Evolutionary conservation across 495 filamentous ascomycete species (phyloP), one percentile per base, ranked within the genome.

Genomic region (Penicillium argentinense): DNA sequence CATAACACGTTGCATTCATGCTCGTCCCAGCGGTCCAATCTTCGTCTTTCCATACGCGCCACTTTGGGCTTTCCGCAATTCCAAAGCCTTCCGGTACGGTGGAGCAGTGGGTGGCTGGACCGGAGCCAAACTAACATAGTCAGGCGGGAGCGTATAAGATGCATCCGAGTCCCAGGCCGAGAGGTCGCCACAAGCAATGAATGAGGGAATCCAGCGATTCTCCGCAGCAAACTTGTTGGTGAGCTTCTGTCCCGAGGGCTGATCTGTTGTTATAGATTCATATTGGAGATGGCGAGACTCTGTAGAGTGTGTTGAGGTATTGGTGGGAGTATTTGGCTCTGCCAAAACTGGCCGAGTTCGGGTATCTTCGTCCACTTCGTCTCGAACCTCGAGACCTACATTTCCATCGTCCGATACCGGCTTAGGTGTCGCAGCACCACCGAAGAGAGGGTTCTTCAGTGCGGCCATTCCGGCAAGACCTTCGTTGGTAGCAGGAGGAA

Each of bases 61-160:
- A 11, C 89, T 88, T 40, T 79, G 76, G 44, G 80, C 75, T 64
- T 84, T 84, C 55, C 89, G 79, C 70, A 95, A 68, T 63, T 98
- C 93, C 47, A 98, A 72, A 3, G 95, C 93, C 12, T 82, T 79
- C 63, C 91, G 91, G 51, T 98, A 98, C 0, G 93, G 95, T 2
- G 93, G 93, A 6, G 95, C 95, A 8, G 91, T 97, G 5, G 93
- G 93, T 5, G 91, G 92, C 51, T 97, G 93, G n/a, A 98, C 79
- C 0, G 93, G 93, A 62, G 96, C 91, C 24, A 97, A 80, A 42
- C 82, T 89, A 29, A 88, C 78, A 55, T 90, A 78, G 41, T 82
- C 80, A 33, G 82, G 77, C 1, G 93, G 91, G 8, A 98, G 73
- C 49, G 84, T 77, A 68, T 97, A 96, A 1, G 89, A 88, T 14